Conservation (phyloP, 2,329 filamentous ascomycete genomes). For the Alternaria ventricosa region DNA sequence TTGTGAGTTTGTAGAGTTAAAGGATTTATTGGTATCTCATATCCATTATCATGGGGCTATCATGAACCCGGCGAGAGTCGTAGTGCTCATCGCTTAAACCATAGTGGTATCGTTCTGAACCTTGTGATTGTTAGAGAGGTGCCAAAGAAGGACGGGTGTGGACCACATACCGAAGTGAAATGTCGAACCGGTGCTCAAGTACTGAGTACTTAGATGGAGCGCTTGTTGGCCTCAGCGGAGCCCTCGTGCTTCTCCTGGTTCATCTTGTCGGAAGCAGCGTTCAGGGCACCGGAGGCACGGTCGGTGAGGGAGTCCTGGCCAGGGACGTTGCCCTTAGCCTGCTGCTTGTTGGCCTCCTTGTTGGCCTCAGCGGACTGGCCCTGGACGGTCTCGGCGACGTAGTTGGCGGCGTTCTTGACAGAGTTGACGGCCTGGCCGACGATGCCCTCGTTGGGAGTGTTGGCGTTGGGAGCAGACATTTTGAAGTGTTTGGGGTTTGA, state of each 20-base stretch:
- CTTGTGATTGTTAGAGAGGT: conserved; percentile 1
- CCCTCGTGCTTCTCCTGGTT: conserved; percentile 60
- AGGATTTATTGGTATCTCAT: conserved; percentile 38
- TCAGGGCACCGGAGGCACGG: conserved; percentile 61
- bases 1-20: conserved; percentile 14
- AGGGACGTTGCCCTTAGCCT: conserved; percentile 65
- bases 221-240: conserved; percentile 59
- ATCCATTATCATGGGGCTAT: conserved; percentile 29
- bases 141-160: background rate
- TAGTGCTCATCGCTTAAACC: conserved; percentile 25
- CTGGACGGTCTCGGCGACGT: conserved; percentile 70
- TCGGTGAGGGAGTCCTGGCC: conserved; percentile 48
- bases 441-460: conserved; percentile 54
- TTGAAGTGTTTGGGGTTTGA: conserved; percentile 33
- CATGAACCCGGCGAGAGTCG: conserved; percentile 24
- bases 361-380: conserved; percentile 62
- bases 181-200: conserved; percentile 20
- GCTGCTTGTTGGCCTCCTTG: conserved; percentile 73
- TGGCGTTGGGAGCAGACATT: conserved; percentile 54
- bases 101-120: conserved; percentile 23
- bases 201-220: conserved; percentile 33
- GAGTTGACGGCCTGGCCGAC: conserved; percentile 51
- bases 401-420: conserved; percentile 67
- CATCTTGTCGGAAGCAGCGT: conserved; percentile 60
- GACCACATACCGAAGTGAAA: conserved; percentile 23